Percentiles rank a stretch among this genome's conserved stretches.
These are phyloP conservation scores for Asterella californica DNA, from an alignment of 225 moss, liverwort and hornwort genomes.

Conservation along the genomic window DNA sequence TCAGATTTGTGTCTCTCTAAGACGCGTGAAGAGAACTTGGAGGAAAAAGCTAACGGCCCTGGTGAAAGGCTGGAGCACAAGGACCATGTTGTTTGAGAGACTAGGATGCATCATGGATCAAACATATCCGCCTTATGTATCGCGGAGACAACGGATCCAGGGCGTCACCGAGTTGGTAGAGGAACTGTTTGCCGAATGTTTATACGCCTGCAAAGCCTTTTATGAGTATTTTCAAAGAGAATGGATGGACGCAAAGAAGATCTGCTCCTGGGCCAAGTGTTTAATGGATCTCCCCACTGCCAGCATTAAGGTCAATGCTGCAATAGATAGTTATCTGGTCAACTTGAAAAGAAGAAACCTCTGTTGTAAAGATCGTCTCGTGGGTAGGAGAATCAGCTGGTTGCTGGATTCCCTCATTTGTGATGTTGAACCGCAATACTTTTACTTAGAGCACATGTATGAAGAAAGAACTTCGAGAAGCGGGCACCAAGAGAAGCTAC, in stretches of 20 bases:
- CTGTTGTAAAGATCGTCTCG: constrained; percentile 23
- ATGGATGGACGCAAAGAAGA: constrained; percentile 24
- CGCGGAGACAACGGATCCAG: constrained; percentile 17
- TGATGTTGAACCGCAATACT: constrained; percentile 29
- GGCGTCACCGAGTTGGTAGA: constrained; percentile 22
- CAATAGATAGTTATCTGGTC: constrained; percentile 21
- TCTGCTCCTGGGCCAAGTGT: constrained; percentile 23
- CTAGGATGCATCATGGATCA: constrained; percentile 21
- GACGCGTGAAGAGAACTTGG: constrained; percentile 24
- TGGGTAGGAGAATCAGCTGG: constrained; percentile 31
- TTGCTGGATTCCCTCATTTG: constrained; percentile 24
- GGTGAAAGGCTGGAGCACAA: constrained; percentile 27
- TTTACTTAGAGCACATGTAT: constrained; percentile 23
- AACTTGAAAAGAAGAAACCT: constrained; percentile 30
- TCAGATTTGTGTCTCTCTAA: not conserved
- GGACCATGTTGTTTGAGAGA: constrained; percentile 25
- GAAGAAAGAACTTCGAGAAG: constrained; percentile 22
- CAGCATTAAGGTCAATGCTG: constrained; percentile 13
- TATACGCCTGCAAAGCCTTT: constrained; percentile 14
- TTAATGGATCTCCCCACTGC: constrained; percentile 15
- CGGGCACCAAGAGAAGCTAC: constrained; percentile 17
- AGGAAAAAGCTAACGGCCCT: constrained; percentile 19
- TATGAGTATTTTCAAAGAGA: constrained; percentile 22
- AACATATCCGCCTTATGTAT: constrained; percentile 8
- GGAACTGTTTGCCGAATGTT: constrained; percentile 25